Conservation (phyloP, 805 yeast species). For the Wickerhamiella dianesei region DNA sequence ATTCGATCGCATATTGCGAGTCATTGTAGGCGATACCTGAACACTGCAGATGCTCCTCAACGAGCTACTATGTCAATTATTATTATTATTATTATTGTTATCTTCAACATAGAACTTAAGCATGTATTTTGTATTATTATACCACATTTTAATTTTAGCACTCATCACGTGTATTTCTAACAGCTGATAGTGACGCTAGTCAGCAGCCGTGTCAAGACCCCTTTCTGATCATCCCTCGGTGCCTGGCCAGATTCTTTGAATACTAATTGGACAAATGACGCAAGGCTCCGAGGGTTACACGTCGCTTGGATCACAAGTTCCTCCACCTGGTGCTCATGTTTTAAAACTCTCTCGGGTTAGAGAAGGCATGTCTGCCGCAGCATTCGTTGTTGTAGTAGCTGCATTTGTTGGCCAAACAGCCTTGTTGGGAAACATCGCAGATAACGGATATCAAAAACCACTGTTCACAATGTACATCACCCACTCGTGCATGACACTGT, state of each 20-base stretch:
- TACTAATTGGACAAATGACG: not conserved
- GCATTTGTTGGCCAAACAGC: conserved; percentile 74
- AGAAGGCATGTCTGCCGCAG: conserved; percentile 31
- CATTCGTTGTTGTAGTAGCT: conserved; percentile 37
- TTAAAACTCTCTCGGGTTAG: conserved; percentile 22
- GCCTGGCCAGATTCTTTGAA: too few relatives aligned
- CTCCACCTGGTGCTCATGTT: not conserved
- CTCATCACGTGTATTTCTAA: not conserved
- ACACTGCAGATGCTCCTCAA: not conserved
- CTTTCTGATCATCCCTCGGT: too few relatives aligned
- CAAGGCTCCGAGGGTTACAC: not conserved
- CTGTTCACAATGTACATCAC: conserved; percentile 46
- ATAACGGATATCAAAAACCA: conserved; percentile 51
- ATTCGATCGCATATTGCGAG: conserved; percentile 36
- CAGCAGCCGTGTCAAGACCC: not conserved
- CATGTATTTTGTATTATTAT: too few relatives aligned
- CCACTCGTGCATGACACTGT: conserved; percentile 62
- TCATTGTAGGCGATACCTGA: conserved; percentile 15
- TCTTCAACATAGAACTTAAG: not conserved
- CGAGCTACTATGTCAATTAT: not conserved
- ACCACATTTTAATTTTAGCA: too few relatives aligned
- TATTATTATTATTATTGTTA: not conserved
- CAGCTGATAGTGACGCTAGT: not conserved
- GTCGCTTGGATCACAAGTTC: not conserved
- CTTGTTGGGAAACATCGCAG: conserved; percentile 55